Conservation (phyloP, 495 filamentous ascomycete species). For the Aspergillus wentii region DNA sequence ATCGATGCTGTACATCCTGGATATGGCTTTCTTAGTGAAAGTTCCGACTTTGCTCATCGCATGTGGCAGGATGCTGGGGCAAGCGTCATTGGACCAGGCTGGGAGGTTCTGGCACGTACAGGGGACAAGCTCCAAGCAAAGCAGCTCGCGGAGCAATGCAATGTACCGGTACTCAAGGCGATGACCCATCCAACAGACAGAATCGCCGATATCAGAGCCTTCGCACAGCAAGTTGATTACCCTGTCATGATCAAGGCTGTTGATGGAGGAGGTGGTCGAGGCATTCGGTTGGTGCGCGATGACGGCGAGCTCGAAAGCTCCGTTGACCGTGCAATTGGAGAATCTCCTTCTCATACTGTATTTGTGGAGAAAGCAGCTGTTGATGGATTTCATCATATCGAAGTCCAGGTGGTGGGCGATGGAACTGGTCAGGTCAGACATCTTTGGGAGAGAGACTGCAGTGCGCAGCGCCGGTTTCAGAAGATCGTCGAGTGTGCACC, state of each 20-base stretch:
- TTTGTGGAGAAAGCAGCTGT: slow-evolving; percentile 51
- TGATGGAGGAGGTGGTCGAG: slow-evolving; percentile 48
- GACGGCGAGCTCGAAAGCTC: slow-evolving; percentile 33
- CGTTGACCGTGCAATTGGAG: slow-evolving; percentile 39
- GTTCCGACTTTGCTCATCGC: slow-evolving; percentile 44
- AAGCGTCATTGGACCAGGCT: slow-evolving; percentile 51
- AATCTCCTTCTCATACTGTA: slow-evolving; percentile 47
- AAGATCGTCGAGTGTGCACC: slow-evolving; percentile 51
- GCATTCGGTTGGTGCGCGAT: slow-evolving; percentile 37
- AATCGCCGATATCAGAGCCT: slow-evolving; percentile 31
- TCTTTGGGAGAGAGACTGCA: slow-evolving; percentile 56
- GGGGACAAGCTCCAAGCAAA: slow-evolving; percentile 56
- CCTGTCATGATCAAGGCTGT: slow-evolving; percentile 57
- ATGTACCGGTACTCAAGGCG: slow-evolving; percentile 50
- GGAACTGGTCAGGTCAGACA: slow-evolving; percentile 44
- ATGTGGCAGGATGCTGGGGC: slow-evolving; percentile 47
- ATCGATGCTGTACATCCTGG: slow-evolving; percentile 59
- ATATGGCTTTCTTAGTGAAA: slow-evolving; percentile 61
- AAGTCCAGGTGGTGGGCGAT: slow-evolving; percentile 57
- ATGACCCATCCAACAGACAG: slow-evolving; percentile 36
- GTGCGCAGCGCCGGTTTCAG: slow-evolving; percentile 52
- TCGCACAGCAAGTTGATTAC: slow-evolving; percentile 41
- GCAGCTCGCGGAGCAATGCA: slow-evolving; percentile 45
- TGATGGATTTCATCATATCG: slow-evolving; percentile 50
- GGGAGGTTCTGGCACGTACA: slow-evolving; percentile 43